phyloP scores from a whole-genome alignment of 352 stramenopile genomes.

The Globisporangium cystogenes region DNA sequence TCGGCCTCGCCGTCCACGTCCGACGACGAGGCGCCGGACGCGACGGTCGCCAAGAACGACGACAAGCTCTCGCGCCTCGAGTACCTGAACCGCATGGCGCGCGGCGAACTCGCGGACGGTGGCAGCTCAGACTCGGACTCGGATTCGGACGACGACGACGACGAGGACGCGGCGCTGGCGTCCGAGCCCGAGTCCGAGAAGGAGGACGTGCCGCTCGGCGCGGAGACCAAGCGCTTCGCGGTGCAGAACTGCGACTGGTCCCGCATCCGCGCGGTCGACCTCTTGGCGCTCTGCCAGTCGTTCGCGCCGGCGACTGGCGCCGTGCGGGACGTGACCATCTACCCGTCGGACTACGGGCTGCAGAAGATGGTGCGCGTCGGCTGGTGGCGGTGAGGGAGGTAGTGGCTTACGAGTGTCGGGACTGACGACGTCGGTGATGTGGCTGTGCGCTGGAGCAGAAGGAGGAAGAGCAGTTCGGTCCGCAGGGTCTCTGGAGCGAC shows the following conservation, averaged over 20 bases:
- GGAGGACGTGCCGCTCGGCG: slow-evolving; percentile 78
- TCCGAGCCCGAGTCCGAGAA: slow-evolving; percentile 39
- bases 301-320: slow-evolving; percentile 89
- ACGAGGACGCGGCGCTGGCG: slow-evolving; percentile 18
- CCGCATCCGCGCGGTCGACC: slow-evolving; percentile 92
- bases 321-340: slow-evolving; percentile 93
- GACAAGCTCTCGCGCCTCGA: slow-evolving; percentile 76
- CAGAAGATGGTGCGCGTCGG: slow-evolving; percentile 82
- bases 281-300: slow-evolving; percentile 93
- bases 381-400: neutral
- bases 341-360: slow-evolving; percentile 94
- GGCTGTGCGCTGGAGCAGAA: slow-evolving; percentile 33
- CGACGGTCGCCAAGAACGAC: slow-evolving; percentile 30
- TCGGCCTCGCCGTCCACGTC: slow-evolving; percentile 12
- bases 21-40: slow-evolving; percentile 22
- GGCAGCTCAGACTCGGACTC: slow-evolving; percentile 35
- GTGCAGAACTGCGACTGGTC: slow-evolving; percentile 97
- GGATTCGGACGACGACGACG: slow-evolving; percentile 28
- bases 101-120: slow-evolving; percentile 50
- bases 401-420: neutral
- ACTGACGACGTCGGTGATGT: neutral
- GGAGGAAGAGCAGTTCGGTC: slow-evolving; percentile 74
- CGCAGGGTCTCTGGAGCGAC: slow-evolving; percentile 56
- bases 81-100: slow-evolving; percentile 83
- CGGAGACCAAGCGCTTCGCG: slow-evolving; percentile 87